A percentile compares a stretch with the other conserved stretches of the same genome.
phyloP scores from a whole-genome alignment of 2,329 filamentous ascomycete genomes.

The Cordyceps fumosorosea region DNA sequence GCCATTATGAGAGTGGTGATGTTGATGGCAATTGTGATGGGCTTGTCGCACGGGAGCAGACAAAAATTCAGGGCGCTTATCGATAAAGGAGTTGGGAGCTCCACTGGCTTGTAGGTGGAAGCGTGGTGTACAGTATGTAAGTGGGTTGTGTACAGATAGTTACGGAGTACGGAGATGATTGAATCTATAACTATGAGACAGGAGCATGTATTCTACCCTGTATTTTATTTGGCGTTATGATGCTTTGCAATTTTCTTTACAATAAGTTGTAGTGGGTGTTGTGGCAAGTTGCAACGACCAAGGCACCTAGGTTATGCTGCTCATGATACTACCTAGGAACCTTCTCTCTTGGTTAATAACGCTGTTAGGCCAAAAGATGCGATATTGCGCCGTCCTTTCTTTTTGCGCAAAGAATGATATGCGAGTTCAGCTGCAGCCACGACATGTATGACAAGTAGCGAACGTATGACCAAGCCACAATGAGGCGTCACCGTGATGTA shows the following conservation, averaged over 20 bases:
- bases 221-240: too few species aligned
- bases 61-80: conserved; percentile 12
- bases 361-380: too few species aligned
- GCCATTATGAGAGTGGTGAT: conserved; percentile 44
- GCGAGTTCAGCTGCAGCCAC: background rate
- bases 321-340: too few species aligned
- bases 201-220: too few species aligned
- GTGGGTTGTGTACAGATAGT: background rate
- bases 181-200: too few species aligned
- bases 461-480: background rate
- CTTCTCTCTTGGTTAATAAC: background rate
- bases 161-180: too few species aligned
- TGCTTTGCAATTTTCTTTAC: too few species aligned
- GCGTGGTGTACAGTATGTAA: background rate
- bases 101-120: background rate
- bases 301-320: too few species aligned
- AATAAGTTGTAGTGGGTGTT: too few species aligned
- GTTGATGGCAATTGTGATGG: conserved; percentile 16
- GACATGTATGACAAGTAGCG: background rate
- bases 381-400: background rate
- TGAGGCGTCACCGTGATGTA: conserved; percentile 11
- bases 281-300: too few species aligned
- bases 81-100: conserved; percentile 2
- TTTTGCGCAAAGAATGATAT: background rate
- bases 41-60: conserved; percentile 1